Evolutionary conservation across 202 grass and related monocot genomes (phyloP).

Genomic region (Digitaria exilis): DNA sequence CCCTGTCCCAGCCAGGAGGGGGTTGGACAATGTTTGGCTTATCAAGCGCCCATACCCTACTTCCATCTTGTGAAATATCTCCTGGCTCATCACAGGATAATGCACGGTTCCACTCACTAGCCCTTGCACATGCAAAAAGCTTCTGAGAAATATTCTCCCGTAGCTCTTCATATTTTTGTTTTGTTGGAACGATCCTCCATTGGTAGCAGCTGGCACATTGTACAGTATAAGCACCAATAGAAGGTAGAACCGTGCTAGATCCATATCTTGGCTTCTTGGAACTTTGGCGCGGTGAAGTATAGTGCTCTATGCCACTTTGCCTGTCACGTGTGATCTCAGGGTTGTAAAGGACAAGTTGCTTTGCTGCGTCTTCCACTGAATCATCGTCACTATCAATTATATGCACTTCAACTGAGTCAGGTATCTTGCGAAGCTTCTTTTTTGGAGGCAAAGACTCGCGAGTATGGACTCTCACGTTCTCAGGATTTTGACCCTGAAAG

Average conservation of each 20-base stretch:
- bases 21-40: conserved; percentile 68
- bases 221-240: conserved; percentile 79
- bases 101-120: conserved; percentile 62
- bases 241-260: conserved; percentile 45
- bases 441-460: conserved; percentile 35
- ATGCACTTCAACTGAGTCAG: conserved; percentile 33
- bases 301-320: conserved; percentile 33
- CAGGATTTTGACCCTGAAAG: conserved; percentile 29
- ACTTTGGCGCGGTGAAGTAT: conserved; percentile 25
- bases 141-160: conserved; percentile 60
- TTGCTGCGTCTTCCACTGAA: conserved; percentile 44
- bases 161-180: conserved; percentile 92
- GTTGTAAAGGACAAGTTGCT: conserved; percentile 64
- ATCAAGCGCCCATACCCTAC: conserved; percentile 79
- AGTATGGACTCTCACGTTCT: conserved; percentile 19
- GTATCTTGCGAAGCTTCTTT: conserved; percentile 35
- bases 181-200: conserved; percentile 83
- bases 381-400: conserved; percentile 37
- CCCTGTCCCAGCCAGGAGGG: conserved; percentile 81
- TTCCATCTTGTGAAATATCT: conserved; percentile 78
- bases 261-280: conserved; percentile 34
- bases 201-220: conserved; percentile 78
- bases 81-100: conserved; percentile 66
- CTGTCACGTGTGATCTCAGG: conserved; percentile 33
- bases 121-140: conserved; percentile 64